A percentile compares a stretch with the other conserved stretches of the same genome.
Evolutionary conservation across 179 eudicot genomes (phyloP).

Genomic region (Sideroxylon spinosum): DNA sequence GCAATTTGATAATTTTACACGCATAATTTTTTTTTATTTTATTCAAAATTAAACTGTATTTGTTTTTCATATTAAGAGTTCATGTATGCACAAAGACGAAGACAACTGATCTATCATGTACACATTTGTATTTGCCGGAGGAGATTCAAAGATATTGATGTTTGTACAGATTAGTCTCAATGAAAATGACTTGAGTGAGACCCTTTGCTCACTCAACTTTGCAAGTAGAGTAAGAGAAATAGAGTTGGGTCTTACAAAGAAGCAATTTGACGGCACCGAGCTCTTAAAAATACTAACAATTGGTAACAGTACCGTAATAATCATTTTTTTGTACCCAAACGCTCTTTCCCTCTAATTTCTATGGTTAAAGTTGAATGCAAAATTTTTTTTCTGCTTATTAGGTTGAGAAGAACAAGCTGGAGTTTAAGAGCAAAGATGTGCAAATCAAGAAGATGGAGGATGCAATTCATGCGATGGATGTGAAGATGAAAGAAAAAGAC

Average conservation of each 20-base stretch:
- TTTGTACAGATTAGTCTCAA: conserved; percentile 91
- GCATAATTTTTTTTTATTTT: not conserved
- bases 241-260: conserved; percentile 95
- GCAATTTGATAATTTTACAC: not conserved
- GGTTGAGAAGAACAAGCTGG: conserved; percentile 83
- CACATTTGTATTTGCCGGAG: conserved; percentile 43
- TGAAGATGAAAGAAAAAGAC: conserved; percentile 80
- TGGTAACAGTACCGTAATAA: conserved; percentile 38
- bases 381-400: conserved; percentile 18
- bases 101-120: not conserved
- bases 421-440: conserved; percentile 65
- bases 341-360: not conserved
- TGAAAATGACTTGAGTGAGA: conserved; percentile 81
- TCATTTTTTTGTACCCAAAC: not conserved
- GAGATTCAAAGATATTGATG: conserved; percentile 93
- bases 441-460: conserved; percentile 88
- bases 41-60: not conserved
- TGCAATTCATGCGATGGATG: conserved; percentile 55
- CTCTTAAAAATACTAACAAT: conserved; percentile 68
- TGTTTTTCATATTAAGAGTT: not conserved
- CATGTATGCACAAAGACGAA: not conserved
- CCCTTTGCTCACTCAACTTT: conserved; percentile 89
- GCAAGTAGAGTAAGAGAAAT: conserved; percentile 94
- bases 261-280: conserved; percentile 76
- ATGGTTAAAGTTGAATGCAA: not conserved